Conservation (phyloP, 1,284 basidiomycete species). For the Leccinum pachyderme region DNA sequence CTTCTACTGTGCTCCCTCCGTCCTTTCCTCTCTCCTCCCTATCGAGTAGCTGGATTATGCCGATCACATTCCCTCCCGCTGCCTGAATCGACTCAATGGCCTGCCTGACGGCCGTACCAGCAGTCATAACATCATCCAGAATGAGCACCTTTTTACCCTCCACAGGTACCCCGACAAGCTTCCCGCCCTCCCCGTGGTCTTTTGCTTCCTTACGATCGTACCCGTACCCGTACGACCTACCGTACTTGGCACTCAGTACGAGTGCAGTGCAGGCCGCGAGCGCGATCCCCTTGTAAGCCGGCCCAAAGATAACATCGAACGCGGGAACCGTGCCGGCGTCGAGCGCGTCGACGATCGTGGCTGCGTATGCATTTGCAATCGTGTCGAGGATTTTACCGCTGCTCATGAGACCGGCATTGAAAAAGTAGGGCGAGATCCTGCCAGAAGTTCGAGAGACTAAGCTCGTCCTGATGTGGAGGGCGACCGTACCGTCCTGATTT, state of each 20-base stretch:
- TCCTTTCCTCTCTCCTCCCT: slow-evolving; percentile 84
- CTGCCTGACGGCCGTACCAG: slow-evolving; percentile 87
- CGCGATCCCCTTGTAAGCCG: slow-evolving; percentile 98
- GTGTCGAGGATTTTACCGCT: slow-evolving; percentile 80
- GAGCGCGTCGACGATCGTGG: slow-evolving; percentile 59
- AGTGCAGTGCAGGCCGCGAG: slow-evolving; percentile 88
- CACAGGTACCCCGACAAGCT: slow-evolving; percentile 84
- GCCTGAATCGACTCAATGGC: slow-evolving; percentile 72
- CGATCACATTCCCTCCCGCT: slow-evolving; percentile 79
- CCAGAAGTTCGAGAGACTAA: slow-evolving; percentile 3
- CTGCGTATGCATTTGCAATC: slow-evolving; percentile 85
- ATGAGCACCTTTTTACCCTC: slow-evolving; percentile 81
- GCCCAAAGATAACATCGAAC: slow-evolving; percentile 94
- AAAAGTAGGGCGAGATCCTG: slow-evolving; percentile 93
- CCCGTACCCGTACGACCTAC: slow-evolving; percentile 74
- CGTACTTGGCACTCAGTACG: slow-evolving; percentile 67
- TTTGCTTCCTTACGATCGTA: slow-evolving; percentile 97
- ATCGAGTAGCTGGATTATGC: slow-evolving; percentile 90
- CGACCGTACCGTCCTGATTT: slow-evolving; percentile 87
- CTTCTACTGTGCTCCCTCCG: slow-evolving; percentile 73
- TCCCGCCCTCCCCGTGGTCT: slow-evolving; percentile 96
- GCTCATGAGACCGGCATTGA: slow-evolving; percentile 90
- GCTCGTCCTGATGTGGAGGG: background rate
- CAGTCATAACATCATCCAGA: slow-evolving; percentile 96
- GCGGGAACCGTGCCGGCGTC: slow-evolving; percentile 49